Base-by-base conservation (phyloP, 106 monocot species). In the Dendrobium catenatum region DNA sequence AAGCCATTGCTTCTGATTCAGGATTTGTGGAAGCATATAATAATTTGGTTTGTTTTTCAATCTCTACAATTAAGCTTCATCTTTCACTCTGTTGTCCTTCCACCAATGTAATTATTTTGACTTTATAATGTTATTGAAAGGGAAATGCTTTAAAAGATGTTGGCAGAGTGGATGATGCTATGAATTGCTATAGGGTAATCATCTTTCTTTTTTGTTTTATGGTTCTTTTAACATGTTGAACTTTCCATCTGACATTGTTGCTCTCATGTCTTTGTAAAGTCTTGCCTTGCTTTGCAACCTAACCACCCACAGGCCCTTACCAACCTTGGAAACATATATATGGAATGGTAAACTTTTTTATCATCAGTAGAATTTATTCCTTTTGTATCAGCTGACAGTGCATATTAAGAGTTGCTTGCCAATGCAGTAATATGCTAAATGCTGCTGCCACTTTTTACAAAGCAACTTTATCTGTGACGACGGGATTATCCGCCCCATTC, bases 121-220 rank as follows among this genome's bases (percentile, higher is more conserved):
- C 20, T 42, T 4, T 73, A 18, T 42, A 42, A 42, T 73, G 73
- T 74, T 43, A 44, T 74, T 70, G 70, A 70, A 70, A 70, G 97
- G 97, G 97, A 55, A 97, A 97, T 92, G 97, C 97, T 33, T 83
- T 97, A 42, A 97, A 97, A 86, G 94, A 94, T 88, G 81, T 86
- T 78, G 94, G 96, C 8, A 92, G 86, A 84, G 89, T 94, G 55
- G 94, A 96, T 56, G 96, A 96, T 74, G 94, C 96, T 41, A 89
- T 96, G 49, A 94, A 82, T 81, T 94, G 89, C 73, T 94, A 91
- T 70, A 64, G 83, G 80, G 96, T 96, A 31, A 80, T 51, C 19
- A 33, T 27, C 42, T 67, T 70, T 68, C 61, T 72, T 76, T 79
- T 80, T 56, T 17, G 24, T 75, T 31, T 9, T 19, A 20, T 64